Percentiles rank a stretch among this genome's conserved stretches.
phyloP scores from a whole-genome alignment of 2,329 filamentous ascomycete genomes.

The Alternaria brassicae region DNA sequence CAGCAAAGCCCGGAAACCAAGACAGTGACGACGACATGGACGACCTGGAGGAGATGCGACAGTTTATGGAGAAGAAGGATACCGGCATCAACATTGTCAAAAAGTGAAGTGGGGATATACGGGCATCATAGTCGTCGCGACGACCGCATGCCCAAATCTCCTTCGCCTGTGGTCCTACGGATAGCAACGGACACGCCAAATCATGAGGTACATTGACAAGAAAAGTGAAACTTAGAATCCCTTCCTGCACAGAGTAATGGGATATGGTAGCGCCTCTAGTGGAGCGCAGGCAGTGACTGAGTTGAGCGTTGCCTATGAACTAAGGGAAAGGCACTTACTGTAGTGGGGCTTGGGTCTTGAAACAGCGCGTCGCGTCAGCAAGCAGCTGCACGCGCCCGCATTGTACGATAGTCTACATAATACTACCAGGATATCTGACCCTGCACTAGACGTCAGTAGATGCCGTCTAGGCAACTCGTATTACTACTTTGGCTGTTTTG shows the following conservation, averaged over 20 bases:
- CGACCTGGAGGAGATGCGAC: slow-evolving; percentile 50
- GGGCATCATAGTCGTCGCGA: neutral
- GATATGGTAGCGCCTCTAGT: neutral
- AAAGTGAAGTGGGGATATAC: slow-evolving; percentile 50
- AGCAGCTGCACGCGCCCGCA: slow-evolving; percentile 18
- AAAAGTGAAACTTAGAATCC: neutral
- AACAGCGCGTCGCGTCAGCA: slow-evolving; percentile 23
- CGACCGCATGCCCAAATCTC: neutral
- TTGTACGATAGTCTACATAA: slow-evolving; percentile 4
- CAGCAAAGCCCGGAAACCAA: slow-evolving; percentile 7
- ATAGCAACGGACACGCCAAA: neutral
- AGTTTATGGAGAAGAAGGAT: slow-evolving; percentile 53
- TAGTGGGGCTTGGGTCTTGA: slow-evolving; percentile 8
- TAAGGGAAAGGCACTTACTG: neutral
- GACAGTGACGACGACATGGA: slow-evolving; percentile 47
- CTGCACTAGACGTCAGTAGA: slow-evolving; percentile 11
- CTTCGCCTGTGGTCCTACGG: neutral
- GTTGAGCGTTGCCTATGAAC: neutral
- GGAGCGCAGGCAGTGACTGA: neutral
- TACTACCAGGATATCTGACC: neutral
- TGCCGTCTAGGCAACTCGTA: slow-evolving; percentile 1
- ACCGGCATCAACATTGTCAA: slow-evolving; percentile 76
- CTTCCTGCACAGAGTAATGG: neutral
- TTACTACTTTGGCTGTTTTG: slow-evolving; percentile 1
- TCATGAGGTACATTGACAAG: neutral